These are phyloP conservation scores for Neohortaea acidophila DNA, from an alignment of 495 filamentous ascomycete genomes.

Conservation along the genomic window DNA sequence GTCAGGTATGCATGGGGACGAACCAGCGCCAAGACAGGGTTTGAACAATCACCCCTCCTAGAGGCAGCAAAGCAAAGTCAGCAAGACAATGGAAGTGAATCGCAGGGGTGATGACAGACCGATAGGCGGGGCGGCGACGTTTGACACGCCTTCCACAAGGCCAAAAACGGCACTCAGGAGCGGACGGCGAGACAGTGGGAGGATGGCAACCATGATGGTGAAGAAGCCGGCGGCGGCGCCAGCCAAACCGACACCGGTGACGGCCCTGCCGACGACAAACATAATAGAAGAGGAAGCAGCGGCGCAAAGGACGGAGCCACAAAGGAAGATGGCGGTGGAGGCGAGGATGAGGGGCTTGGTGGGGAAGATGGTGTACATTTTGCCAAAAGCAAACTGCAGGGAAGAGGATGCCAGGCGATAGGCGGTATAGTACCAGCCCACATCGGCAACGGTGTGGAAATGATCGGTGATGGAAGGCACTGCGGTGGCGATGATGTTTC, in stretches of 20 bases:
- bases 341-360: too few relatives aligned
- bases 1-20: background rate
- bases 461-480: too few relatives aligned
- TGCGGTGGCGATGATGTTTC: too few relatives aligned
- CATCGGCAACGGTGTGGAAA: too few relatives aligned
- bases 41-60: constrained; percentile 25
- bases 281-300: constrained; percentile 13
- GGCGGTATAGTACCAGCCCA: too few relatives aligned
- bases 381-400: too few relatives aligned
- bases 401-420: too few relatives aligned
- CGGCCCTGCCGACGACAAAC: constrained; percentile 13
- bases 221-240: constrained; percentile 6
- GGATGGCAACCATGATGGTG: constrained; percentile 11
- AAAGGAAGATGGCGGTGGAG: constrained; percentile 14
- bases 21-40: constrained; percentile 26
- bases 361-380: too few relatives aligned
- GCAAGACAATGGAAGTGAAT: constrained; percentile 20
- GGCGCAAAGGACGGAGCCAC: constrained; percentile 14
- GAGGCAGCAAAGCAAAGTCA: constrained; percentile 24
- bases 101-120: constrained; percentile 8
- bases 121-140: too few relatives aligned
- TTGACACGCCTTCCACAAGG: too few relatives aligned
- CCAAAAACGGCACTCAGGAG: too few relatives aligned
- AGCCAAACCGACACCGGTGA: constrained; percentile 15
- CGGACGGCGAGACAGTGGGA: too few relatives aligned